Evolutionary conservation across 176 grass and related monocot genomes (phyloP), one percentile per base, ranked within the genome.

Genomic region (Luzula sylvatica): DNA sequence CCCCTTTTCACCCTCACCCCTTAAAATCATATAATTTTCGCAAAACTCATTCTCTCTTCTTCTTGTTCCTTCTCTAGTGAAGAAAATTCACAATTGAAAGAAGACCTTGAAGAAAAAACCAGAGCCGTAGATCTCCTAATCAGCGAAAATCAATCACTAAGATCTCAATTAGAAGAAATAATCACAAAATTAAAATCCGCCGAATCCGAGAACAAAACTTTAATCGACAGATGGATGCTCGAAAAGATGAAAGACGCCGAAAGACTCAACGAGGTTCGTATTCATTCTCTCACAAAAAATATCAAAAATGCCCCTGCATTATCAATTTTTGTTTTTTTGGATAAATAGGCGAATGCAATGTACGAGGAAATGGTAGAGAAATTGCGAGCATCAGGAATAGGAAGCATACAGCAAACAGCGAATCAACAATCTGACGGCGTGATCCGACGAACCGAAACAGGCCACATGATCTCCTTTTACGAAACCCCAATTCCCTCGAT

Each of bases 211-310:
- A 98, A 83, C 59, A 86, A 61, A 28, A 78, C 50, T 38, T 55
- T 98, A 60, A 82, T 90, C 18, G 78, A 98, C 73, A 67, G 81
- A 51, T 90, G 86, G 85, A 90, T 90, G 92, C 68, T 87, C 27
- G 92, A 89, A 47, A 98, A 98, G 71, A 98, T 98, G 92, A 79
- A 87, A 58, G 86, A 82, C 42, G 92, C 92, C 58, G 92, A 98
- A 78, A 98, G 38, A 72, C 78, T 98, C 56, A 98, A 98, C n/a
- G 85, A 98, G 92, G 92, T 98, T 74, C 27, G 25, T 54, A n/a
- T 59, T 26, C 63, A 16, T 24, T 66, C 21, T 42, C 39, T 62
- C 30, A 35, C 0, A 35, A 35, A 9, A 35, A 35, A 4, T 35
- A 35, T 35, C 30, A 35, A 7, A 35, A 7, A 35, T 35, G 9